Conservation (phyloP, 1,284 basidiomycete genomes). For the Puccinia novopanici region DNA sequence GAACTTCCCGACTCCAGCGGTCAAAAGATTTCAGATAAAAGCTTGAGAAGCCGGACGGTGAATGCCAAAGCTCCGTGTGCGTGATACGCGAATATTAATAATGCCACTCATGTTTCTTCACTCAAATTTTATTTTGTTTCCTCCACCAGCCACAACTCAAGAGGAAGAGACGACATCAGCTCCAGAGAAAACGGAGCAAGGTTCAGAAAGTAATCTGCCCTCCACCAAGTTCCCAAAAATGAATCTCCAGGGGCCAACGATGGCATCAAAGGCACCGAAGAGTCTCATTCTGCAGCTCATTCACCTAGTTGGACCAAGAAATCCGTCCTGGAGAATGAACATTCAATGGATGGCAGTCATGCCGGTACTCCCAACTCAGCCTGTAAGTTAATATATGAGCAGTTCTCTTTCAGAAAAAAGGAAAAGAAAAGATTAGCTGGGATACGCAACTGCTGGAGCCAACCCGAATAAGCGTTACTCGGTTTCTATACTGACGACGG, state of each 20-base stretch:
- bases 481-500: background rate
- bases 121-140: background rate
- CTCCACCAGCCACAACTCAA: background rate
- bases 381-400: background rate
- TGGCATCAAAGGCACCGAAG: background rate
- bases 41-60: constrained; percentile 2
- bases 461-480: background rate
- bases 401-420: background rate
- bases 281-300: constrained; percentile 26
- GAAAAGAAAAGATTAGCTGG: background rate
- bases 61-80: constrained; percentile 2
- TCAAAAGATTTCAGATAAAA: constrained; percentile 8
- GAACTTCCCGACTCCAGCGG: background rate
- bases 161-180: background rate
- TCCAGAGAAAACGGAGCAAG: background rate
- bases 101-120: background rate
- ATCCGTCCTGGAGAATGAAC: constrained; percentile 16
- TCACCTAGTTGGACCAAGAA: constrained; percentile 20
- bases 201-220: background rate
- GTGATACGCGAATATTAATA: background rate
- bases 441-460: background rate
- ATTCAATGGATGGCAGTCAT: constrained; percentile 21
- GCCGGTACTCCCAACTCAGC: constrained; percentile 37
- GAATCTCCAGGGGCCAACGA: background rate
- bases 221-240: background rate